Percentiles rank a stretch among this genome's conserved stretches.
Conservation (phyloP, 495 filamentous ascomycete species). For the Parathielavia hyrcaniae region DNA sequence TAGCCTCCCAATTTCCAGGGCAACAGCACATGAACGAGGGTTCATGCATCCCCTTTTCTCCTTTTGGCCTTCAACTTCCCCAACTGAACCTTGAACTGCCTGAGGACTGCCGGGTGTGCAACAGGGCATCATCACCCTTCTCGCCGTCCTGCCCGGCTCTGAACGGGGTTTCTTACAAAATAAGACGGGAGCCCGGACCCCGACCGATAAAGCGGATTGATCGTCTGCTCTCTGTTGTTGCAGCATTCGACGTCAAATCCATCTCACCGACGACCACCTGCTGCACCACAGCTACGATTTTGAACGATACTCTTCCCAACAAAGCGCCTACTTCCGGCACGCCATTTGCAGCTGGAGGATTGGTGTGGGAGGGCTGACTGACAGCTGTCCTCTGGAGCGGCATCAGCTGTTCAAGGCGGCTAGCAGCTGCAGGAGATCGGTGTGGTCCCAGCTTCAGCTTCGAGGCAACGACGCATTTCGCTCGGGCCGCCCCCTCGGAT, state of each 20-base stretch:
- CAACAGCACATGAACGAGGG: constrained; percentile 12
- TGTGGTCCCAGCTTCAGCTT: neutral
- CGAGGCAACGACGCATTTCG: neutral
- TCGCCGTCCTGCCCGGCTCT: neutral
- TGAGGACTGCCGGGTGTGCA: too few species aligned
- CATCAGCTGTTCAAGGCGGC: constrained; percentile 13
- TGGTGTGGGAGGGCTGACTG: constrained; percentile 20
- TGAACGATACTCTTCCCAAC: neutral
- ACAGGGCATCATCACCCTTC: neutral
- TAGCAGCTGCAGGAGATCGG: constrained; percentile 5
- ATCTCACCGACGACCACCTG: neutral
- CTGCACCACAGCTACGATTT: neutral
- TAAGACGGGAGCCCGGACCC: neutral
- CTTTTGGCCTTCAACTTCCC: neutral
- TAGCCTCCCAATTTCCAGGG: constrained; percentile 33
- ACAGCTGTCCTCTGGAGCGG: constrained; percentile 8
- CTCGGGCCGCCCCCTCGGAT: constrained; percentile 17
- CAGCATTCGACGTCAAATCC: constrained; percentile 1
- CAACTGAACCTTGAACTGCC: neutral
- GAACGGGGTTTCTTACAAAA: too few species aligned
- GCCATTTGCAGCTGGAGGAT: constrained; percentile 10
- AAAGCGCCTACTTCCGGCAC: constrained; percentile 8
- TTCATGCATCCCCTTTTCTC: neutral
- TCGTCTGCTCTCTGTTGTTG: neutral
- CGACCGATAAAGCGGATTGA: neutral